phyloP scores from a whole-genome alignment of 306 rosid species.

The Gynostemma pentaphyllum region DNA sequence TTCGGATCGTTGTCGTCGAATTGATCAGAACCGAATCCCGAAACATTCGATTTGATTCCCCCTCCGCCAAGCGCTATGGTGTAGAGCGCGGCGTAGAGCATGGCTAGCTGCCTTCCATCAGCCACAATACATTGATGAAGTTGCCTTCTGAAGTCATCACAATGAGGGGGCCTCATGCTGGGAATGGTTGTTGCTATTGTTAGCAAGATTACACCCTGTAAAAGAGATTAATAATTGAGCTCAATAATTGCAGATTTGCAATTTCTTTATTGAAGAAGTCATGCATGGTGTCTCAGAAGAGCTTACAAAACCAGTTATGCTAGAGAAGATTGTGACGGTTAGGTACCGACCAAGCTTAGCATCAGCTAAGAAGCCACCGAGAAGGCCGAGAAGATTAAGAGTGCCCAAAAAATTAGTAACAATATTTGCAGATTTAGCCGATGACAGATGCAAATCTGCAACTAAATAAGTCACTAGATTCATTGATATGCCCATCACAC shows the following conservation, averaged over 20 bases:
- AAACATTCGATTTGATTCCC: conserved; percentile 84
- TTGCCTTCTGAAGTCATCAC: conserved; percentile 33
- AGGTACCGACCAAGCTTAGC: conserved; percentile 72
- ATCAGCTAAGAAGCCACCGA: conserved; percentile 88
- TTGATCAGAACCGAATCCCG: conserved; percentile 83
- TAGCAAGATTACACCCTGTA: conserved; percentile 56
- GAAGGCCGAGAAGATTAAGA: conserved; percentile 80
- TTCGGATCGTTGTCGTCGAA: conserved; percentile 52
- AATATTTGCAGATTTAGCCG: conserved; percentile 74
- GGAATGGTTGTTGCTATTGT: conserved; percentile 63
- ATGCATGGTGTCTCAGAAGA: background rate
- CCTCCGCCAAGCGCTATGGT: conserved; percentile 75
- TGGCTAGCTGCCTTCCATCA: conserved; percentile 39
- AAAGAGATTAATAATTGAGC: conserved; percentile 4
- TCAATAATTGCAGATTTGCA: background rate
- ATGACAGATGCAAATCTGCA: conserved; percentile 47
- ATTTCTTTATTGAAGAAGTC: background rate
- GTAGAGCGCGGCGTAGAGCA: conserved; percentile 68
- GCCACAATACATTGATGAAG: conserved; percentile 56
- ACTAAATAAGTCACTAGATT: conserved; percentile 83
- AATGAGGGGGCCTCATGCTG: conserved; percentile 64
- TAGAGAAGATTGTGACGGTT: conserved; percentile 47
- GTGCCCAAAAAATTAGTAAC: conserved; percentile 88
- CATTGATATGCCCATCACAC: conserved; percentile 84
- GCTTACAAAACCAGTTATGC: conserved; percentile 56